Conservation (phyloP, 2,329 filamentous ascomycete species). For the Colletotrichum tropicale region DNA sequence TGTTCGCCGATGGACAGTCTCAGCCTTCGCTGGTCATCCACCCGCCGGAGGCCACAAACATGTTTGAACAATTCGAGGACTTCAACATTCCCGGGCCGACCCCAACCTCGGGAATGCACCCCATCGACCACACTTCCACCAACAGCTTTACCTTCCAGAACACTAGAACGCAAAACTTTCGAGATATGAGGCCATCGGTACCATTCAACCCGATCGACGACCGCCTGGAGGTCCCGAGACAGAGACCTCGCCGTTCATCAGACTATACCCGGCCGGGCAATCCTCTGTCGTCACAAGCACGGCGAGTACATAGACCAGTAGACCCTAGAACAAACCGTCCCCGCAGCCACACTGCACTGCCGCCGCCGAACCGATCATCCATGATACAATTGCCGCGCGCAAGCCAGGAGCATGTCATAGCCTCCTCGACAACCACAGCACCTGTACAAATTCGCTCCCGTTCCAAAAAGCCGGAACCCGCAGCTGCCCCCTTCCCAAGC, state of each 20-base stretch:
- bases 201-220: neutral
- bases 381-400: neutral
- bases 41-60: neutral
- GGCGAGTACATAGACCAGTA: neutral
- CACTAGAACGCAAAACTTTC: neutral
- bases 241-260: neutral
- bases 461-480: neutral
- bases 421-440: neutral
- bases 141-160: neutral
- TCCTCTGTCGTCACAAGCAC: neutral
- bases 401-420: neutral
- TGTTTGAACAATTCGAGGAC: neutral
- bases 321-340: neutral
- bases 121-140: neutral
- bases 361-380: neutral
- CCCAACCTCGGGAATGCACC: neutral
- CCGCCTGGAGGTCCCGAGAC: neutral
- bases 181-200: neutral
- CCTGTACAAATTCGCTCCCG: neutral
- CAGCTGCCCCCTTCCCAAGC: neutral
- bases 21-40: neutral
- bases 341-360: neutral
- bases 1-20: neutral
- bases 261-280: neutral
- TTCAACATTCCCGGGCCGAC: neutral